Base-by-base conservation (phyloP, 768 basidiomycete genomes). In the Mycena leptocephala region DNA sequence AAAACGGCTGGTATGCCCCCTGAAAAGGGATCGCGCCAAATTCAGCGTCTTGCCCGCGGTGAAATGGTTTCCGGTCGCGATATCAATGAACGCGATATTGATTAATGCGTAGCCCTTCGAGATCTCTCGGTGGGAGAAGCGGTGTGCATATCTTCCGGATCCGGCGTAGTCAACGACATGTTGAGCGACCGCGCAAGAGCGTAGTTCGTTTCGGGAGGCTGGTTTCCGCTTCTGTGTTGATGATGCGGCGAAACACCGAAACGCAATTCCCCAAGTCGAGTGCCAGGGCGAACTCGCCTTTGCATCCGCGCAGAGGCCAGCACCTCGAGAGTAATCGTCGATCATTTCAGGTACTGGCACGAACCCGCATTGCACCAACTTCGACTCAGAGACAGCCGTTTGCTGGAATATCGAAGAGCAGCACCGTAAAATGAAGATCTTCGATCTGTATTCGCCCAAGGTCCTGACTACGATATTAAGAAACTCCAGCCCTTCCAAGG, bases 201-300 rank as follows among this genome's bases (percentile, higher is more conserved):
- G 39, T 63, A 63, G 24, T 63, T 43, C 8, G 39, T 63, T 28
- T 43, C 18, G 26, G 62, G 14, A 63, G 41, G 9, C n/a, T 16
- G 35, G 43, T 63, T n/a, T 63, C 62, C 13, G 62, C 62, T 30
- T 63, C 62, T n/a, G 62, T 63, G 41, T 63, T 63, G 62, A 30
- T 14, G 35, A 39, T 63, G 16, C 18, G 37, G 39, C 62, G 62
- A 39, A 63, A 63, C 6, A 43, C 41, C 1, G 62, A 46, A 9
- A 43, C 62, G 28, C 39, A 20, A 39, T 24, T 43, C 7, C 62
- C 28, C 8, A 51, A 24, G 39, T 63, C 62, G 13, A 63, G 39
- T 9, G 62, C 62, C 13, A 63, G 41, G 16, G 62, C 62, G 39
- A 24, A 43, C 16, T 39, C 16, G n/a, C 39, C 26, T 37, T 63